These are phyloP conservation scores for Tagetes patula DNA, from an alignment of 129 eudicot genomes.

Conservation along the genomic window DNA sequence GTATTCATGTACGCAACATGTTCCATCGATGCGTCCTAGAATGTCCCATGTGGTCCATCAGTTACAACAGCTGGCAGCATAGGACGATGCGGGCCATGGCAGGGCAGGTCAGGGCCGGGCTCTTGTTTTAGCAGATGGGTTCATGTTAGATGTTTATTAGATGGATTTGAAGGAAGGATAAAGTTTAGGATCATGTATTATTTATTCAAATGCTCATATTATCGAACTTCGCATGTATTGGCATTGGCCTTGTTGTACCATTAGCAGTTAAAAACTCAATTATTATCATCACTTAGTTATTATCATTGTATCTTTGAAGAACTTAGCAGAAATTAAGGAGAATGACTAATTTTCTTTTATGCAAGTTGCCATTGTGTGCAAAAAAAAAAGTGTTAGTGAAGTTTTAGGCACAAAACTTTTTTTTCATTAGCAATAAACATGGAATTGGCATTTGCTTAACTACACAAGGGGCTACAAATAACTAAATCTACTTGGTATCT, in stretches of 20 bases:
- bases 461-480: no score
- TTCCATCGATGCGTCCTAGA: slow-evolving; percentile 93
- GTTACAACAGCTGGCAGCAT: slow-evolving; percentile 79
- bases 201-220: neutral
- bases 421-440: no score
- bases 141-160: neutral
- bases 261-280: slow-evolving; percentile 13
- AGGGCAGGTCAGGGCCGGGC: slow-evolving; percentile 10
- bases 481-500: no score
- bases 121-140: neutral
- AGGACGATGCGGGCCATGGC: slow-evolving; percentile 31
- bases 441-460: no score
- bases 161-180: neutral
- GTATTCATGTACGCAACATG: slow-evolving; percentile 87
- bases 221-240: slow-evolving; percentile 3
- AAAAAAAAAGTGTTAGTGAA: no score
- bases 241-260: slow-evolving; percentile 24
- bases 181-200: neutral
- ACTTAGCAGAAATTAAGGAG: neutral
- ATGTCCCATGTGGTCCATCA: slow-evolving; percentile 98
- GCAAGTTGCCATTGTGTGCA: no score
- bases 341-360: no score
- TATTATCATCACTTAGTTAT: slow-evolving; percentile 20
- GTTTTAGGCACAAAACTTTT: no score
- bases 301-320: slow-evolving; percentile 16